Base-by-base conservation (phyloP, 495 filamentous ascomycete species). In the Penicillium dipodomyicola region DNA sequence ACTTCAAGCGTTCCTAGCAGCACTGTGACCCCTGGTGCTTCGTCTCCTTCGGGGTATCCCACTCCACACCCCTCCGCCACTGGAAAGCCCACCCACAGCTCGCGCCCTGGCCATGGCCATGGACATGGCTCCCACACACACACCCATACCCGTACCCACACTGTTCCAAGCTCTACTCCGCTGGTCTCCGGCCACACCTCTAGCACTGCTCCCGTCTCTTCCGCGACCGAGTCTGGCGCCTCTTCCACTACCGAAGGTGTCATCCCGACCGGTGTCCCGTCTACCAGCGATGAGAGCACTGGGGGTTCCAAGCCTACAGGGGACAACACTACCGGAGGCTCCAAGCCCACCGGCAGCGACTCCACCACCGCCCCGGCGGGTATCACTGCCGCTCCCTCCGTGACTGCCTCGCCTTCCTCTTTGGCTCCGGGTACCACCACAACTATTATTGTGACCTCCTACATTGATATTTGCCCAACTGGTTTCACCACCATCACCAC, bases 401-500 rank as follows among this genome's bases (percentile, higher is more conserved):
- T 68, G 30, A 85, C 56, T 61, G 71, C 67, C 67, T 72, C 55
- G 74, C 74, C 58, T 64, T 72, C 59, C 2, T 61, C 66, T 20
- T 59, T 63, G 10, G 54, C 57, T 30, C 55, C 67, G 0, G 60
- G 56, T 22, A 71, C 65, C 9, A 61, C 63, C 46, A 76, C 73
- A 3, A 75, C 75, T 12, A 57, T 76, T 35, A 72, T 77, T 33
- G 67, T 72, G 19, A 77, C 76, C 25, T 73, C 74, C 6, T 78
- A 77, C 57, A 67, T 67, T 19, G 68, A 70, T 49, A 72, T 78
- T 52, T 78, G 75, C 54, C 70, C 75, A 9, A 77, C 74, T 45
- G 75, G 75, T 5, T 75, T 78, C 57, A 76, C 74, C 45, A 77
- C 74, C 15, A 71, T 75, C 51, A 73, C 71, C 6, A 77, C 70